Evolutionary conservation across 2,329 filamentous ascomycete genomes (phyloP).

Genomic region (Apiospora sp.): DNA sequence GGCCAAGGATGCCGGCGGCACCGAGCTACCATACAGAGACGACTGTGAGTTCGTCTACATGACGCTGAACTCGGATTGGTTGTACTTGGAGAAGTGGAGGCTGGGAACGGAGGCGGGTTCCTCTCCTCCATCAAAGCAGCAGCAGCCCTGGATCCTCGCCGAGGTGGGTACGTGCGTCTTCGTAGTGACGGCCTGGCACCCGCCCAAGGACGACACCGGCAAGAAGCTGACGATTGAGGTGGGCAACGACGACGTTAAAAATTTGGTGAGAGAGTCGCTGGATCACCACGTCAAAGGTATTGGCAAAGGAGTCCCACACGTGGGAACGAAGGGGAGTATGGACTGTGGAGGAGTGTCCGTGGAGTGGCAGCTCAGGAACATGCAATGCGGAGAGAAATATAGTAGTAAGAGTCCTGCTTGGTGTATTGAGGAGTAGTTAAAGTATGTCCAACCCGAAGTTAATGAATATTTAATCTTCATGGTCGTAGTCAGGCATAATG

Average conservation of each 20-base stretch:
- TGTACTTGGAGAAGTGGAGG: not conserved
- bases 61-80: not conserved
- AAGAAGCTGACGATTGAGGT: not conserved
- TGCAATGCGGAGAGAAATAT: not conserved
- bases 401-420: not conserved
- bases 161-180: not conserved
- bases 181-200: not conserved
- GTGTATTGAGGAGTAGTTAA: not conserved
- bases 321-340: not conserved
- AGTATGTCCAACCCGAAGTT: too few relatives aligned
- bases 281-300: not conserved
- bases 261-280: not conserved
- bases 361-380: slow-evolving; percentile 1
- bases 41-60: not conserved
- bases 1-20: not conserved
- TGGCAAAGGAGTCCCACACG: not conserved
- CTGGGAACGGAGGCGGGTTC: not conserved
- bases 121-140: not conserved
- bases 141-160: not conserved
- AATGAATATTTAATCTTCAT: too few relatives aligned
- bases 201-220: not conserved
- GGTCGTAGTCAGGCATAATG: too few relatives aligned
- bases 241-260: not conserved
- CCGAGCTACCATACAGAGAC: not conserved
- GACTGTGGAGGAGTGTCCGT: not conserved